Evolutionary conservation across 202 grass and related monocot genomes (phyloP).

Genomic region (Eragrostis tef): DNA sequence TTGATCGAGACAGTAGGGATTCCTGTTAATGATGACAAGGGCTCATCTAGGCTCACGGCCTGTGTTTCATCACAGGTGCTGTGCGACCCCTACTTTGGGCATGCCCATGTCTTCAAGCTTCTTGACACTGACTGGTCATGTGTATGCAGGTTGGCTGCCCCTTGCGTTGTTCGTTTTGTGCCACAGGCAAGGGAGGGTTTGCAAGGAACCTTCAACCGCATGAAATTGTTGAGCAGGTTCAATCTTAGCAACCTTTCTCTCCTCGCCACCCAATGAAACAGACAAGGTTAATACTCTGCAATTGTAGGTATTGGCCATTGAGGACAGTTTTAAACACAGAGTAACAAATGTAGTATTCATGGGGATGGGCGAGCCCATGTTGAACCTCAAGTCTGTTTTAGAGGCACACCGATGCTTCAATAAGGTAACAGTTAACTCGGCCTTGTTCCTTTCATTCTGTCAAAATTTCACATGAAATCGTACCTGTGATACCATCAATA

Average conservation of each 20-base stretch:
- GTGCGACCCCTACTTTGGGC: not conserved
- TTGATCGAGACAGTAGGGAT: conserved; percentile 93
- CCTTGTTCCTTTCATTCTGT: not conserved
- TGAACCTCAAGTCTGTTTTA: conserved; percentile 91
- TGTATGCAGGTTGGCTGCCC: conserved; percentile 83
- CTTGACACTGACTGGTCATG: not conserved
- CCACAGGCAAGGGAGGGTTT: conserved; percentile 96
- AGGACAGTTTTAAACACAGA: conserved; percentile 84
- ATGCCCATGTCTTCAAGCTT: not conserved
- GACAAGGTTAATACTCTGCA: not conserved
- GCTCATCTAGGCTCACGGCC: conserved; percentile 73
- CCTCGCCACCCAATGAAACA: not conserved
- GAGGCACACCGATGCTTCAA: conserved; percentile 83
- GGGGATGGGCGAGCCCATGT: conserved; percentile 98
- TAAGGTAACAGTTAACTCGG: conserved; percentile 54
- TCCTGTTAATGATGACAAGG: conserved; percentile 71
- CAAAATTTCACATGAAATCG: not conserved
- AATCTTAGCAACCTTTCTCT: not conserved
- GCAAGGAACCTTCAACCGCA: conserved; percentile 81
- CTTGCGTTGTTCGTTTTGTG: conserved; percentile 85
- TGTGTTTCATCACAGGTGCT: conserved; percentile 90
- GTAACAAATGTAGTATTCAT: conserved; percentile 98
- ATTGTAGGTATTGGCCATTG: conserved; percentile 79
- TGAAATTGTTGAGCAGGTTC: conserved; percentile 89
- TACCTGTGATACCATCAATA: not conserved